A percentile compares a stretch with the other conserved stretches of the same genome.
phyloP scores from a whole-genome alignment of 2,329 filamentous ascomycete species.

The Neobulgaria alba region DNA sequence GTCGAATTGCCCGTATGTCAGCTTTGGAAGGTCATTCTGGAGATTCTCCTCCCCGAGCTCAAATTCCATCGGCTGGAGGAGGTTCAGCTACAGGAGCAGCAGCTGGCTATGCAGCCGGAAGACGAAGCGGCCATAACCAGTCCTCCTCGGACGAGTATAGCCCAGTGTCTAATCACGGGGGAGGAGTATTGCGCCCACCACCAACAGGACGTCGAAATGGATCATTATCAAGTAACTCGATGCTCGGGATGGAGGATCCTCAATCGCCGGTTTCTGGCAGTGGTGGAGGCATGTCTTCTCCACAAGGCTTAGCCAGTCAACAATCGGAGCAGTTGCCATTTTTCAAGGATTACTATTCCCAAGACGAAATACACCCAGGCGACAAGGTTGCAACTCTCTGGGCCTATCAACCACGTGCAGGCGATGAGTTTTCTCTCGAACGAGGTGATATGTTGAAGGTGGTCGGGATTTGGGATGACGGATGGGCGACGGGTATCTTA shows the following conservation, averaged over 20 bases:
- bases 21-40: slow-evolving; percentile 72
- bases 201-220: slow-evolving; percentile 62
- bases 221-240: slow-evolving; percentile 82
- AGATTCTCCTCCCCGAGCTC: slow-evolving; percentile 39
- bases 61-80: slow-evolving; percentile 15
- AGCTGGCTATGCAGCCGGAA: slow-evolving; percentile 39
- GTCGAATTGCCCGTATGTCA: slow-evolving; percentile 91
- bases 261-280: slow-evolving; percentile 64
- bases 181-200: slow-evolving; percentile 48
- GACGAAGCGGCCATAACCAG: slow-evolving; percentile 41
- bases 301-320: slow-evolving; percentile 72
- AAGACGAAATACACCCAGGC: slow-evolving; percentile 87
- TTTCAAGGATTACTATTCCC: slow-evolving; percentile 98
- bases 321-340: slow-evolving; percentile 93
- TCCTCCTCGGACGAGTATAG: slow-evolving; percentile 70
- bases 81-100: slow-evolving; percentile 38
- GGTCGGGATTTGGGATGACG: slow-evolving; percentile 97
- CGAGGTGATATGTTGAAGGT: slow-evolving; percentile 97
- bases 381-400: slow-evolving; percentile 87
- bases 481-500: slow-evolving; percentile 91
- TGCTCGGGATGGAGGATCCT: slow-evolving; percentile 58
- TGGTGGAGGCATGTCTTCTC: slow-evolving; percentile 70
- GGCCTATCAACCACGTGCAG: slow-evolving; percentile 92
- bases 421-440: slow-evolving; percentile 87
- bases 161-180: slow-evolving; percentile 56